phyloP scores from a whole-genome alignment of 202 grass and related monocot genomes.

The Carex sylvatica region DNA sequence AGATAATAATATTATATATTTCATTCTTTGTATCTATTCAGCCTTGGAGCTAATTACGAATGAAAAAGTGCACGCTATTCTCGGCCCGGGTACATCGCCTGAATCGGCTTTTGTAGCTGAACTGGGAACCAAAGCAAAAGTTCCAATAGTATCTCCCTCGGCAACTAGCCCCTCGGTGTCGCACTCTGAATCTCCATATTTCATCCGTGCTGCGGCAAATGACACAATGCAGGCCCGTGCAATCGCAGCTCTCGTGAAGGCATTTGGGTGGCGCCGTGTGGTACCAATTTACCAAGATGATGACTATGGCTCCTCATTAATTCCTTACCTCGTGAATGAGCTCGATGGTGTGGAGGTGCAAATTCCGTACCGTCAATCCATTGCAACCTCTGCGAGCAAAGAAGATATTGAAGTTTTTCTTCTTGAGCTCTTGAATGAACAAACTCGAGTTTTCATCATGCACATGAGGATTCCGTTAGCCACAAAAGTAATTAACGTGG shows the following conservation, averaged over 20 bases:
- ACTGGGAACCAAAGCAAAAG: conserved; percentile 46
- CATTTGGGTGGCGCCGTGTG: conserved; percentile 63
- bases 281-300: conserved; percentile 72
- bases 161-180: conserved; percentile 72
- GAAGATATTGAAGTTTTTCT: conserved; percentile 39
- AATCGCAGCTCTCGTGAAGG: conserved; percentile 43
- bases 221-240: conserved; percentile 49
- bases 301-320: conserved; percentile 70
- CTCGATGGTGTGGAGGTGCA: conserved; percentile 28
- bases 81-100: conserved; percentile 57
- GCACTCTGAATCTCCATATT: conserved; percentile 30
- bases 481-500: conserved; percentile 29
- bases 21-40: conserved; percentile 15
- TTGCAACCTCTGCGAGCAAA: background rate
- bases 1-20: background rate
- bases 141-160: conserved; percentile 68
- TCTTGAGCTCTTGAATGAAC: conserved; percentile 41
- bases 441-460: conserved; percentile 71
- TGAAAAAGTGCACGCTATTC: conserved; percentile 54
- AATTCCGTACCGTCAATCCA: conserved; percentile 57
- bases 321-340: conserved; percentile 63
- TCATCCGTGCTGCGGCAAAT: conserved; percentile 48
- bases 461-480: conserved; percentile 48
- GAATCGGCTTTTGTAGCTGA: conserved; percentile 61
- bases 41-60: conserved; percentile 59